Conservation (phyloP, 2,329 filamentous ascomycete genomes). For the Calonectria fujianensis region DNA sequence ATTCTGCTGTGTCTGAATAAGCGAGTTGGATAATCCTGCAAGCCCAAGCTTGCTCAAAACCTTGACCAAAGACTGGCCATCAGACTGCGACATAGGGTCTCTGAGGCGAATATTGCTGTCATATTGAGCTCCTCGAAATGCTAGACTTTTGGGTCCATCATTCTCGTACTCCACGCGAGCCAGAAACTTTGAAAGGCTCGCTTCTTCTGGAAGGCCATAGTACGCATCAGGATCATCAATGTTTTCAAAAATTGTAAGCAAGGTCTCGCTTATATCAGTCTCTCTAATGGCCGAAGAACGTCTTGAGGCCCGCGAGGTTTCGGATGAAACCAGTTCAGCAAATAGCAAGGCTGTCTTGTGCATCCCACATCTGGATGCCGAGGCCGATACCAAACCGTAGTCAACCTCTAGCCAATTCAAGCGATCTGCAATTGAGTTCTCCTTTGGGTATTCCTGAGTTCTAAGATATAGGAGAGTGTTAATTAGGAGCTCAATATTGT, state of each 20-base stretch:
- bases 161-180: conserved; percentile 91
- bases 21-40: conserved; percentile 87
- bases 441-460: conserved; percentile 83
- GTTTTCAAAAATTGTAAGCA: conserved; percentile 90
- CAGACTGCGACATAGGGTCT: conserved; percentile 72
- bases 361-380: conserved; percentile 87
- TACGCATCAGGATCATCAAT: conserved; percentile 98
- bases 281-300: conserved; percentile 77
- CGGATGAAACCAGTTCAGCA: conserved; percentile 81
- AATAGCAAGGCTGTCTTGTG: conserved; percentile 91
- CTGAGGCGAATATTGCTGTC: conserved; percentile 85
- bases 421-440: conserved; percentile 86
- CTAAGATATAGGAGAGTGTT: conserved; percentile 91
- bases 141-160: conserved; percentile 88
- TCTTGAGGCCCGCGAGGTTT: conserved; percentile 74
- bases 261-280: conserved; percentile 77
- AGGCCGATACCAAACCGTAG: conserved; percentile 79
- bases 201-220: conserved; percentile 89
- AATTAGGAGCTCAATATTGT: conserved; percentile 83
- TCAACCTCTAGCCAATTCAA: conserved; percentile 91
- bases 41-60: conserved; percentile 88
- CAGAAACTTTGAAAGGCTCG: conserved; percentile 85
- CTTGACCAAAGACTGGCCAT: conserved; percentile 82
- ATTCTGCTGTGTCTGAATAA: conserved; percentile 81
- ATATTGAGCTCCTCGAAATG: conserved; percentile 92